Evolutionary conservation across 768 basidiomycete genomes (phyloP), one percentile per base, ranked within the genome.

Genomic region (Amanita pseudoporphyria): DNA sequence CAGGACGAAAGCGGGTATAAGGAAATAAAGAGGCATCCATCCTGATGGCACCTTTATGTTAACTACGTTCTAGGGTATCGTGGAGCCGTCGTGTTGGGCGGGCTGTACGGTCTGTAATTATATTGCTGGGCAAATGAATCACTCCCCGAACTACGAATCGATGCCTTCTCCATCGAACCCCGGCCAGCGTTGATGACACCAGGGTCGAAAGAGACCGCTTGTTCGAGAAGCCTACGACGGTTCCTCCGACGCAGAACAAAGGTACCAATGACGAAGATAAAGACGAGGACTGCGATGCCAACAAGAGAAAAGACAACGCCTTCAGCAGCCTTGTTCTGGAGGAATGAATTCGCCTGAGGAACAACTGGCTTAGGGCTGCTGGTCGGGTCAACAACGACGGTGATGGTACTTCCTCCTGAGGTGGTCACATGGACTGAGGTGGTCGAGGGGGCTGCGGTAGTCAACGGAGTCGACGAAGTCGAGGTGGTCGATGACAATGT

Each of bases 241-340:
- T 68, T 67, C 41, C 71, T 71, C 47, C 73, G 70, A 42, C 84
- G 76, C 39, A 84, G 42, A 10, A 65, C 61, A 57, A 72, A 73
- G 0, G 77, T 78, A 10, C 66, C 60, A 18, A 72, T 16, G 28
- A 68, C 47, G 49, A 79, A 59, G 48, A 83, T 36, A 47, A 78
- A 39, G 40, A 74, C 53, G 38, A 82, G 69, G 1, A 57, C 73
- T 26, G 72, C 54, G 33, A 82, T 45, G 12, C 76, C 81, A 35
- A 70, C 68, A 16, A 80, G 45, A 26, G 71, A 64, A 51, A 87
- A 82, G 13, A 85, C 71, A 7, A 75, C 63, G 6, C 77, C 77
- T 36, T 77, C 73, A n/a, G 81, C 67, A n/a, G 74, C 67, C 62
- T 79, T 83, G 63, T 87, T 82, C 51, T 78, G 63, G 32, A 87